Conservation (phyloP, 176 grass and related monocot genomes). For the Phoenix roebelenii region DNA sequence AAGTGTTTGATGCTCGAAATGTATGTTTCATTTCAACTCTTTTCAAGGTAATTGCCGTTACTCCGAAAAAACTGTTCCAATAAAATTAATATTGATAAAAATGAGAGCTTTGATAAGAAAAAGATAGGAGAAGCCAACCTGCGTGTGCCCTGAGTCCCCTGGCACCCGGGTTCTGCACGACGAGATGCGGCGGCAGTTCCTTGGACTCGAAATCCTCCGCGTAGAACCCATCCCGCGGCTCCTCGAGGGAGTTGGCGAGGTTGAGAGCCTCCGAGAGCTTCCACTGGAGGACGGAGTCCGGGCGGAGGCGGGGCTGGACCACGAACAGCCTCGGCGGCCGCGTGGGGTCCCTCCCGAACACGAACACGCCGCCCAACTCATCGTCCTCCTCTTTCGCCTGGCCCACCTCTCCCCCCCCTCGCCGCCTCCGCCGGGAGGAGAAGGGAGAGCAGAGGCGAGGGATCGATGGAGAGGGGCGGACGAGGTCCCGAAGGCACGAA, state of each 20-base stretch:
- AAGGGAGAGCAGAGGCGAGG: conserved; percentile 6
- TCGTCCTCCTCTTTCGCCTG: conserved; percentile 30
- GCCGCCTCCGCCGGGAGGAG: conserved; percentile 11
- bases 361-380: conserved; percentile 33
- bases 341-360: conserved; percentile 41
- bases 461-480: conserved; percentile 3
- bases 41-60: too few relatives aligned
- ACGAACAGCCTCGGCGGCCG: conserved; percentile 65
- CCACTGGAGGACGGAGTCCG: conserved; percentile 50
- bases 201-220: conserved; percentile 27
- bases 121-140: conserved; percentile 23
- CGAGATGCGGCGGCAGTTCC: conserved; percentile 47
- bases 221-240: conserved; percentile 77
- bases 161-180: conserved; percentile 77
- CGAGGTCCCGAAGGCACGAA: conserved; percentile 3
- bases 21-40: too few relatives aligned
- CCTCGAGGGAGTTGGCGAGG: conserved; percentile 86
- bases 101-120: not conserved
- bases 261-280: conserved; percentile 87
- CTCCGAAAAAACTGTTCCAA: too few relatives aligned
- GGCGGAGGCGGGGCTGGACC: conserved; percentile 81
- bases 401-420: conserved; percentile 29
- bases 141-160: conserved; percentile 44
- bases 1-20: too few relatives aligned
- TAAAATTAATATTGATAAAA: not conserved